Conservation (phyloP, 164 flowering plant genomes). For the Vitis riparia region DNA sequence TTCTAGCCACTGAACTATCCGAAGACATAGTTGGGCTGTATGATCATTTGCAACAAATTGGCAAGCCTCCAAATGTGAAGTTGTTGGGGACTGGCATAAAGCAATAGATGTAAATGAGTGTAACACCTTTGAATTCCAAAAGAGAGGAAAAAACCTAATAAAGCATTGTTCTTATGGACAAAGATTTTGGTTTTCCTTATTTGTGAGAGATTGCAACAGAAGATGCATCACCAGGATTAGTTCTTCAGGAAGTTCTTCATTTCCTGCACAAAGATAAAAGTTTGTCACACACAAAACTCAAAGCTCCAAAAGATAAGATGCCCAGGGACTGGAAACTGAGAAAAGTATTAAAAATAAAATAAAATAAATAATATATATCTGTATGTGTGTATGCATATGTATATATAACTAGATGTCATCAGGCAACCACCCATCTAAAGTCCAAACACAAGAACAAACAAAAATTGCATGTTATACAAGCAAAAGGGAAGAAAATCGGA, state of each 20-base stretch:
- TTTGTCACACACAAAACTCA: slow-evolving; percentile 7
- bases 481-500: neutral
- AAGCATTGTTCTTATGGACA: neutral
- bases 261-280: slow-evolving; percentile 51
- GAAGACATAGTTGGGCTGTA: slow-evolving; percentile 89
- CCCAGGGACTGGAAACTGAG: neutral
- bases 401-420: neutral
- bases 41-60: slow-evolving; percentile 77
- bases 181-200: too few species aligned
- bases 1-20: slow-evolving; percentile 98
- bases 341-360: neutral
- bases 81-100: slow-evolving; percentile 71
- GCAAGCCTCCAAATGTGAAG: slow-evolving; percentile 91
- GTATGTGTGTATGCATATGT: too few species aligned
- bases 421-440: neutral
- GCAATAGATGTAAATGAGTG: neutral
- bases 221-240: slow-evolving; percentile 51
- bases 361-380: too few species aligned
- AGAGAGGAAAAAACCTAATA: neutral
- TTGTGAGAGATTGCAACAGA: too few species aligned
- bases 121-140: neutral
- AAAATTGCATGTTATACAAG: neutral
- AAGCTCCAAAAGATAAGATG: neutral
- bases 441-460: neutral
- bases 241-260: slow-evolving; percentile 76